These are phyloP conservation scores for Eucalyptus cloeziana DNA, from an alignment of 345 rosid genomes.

Conservation along the genomic window DNA sequence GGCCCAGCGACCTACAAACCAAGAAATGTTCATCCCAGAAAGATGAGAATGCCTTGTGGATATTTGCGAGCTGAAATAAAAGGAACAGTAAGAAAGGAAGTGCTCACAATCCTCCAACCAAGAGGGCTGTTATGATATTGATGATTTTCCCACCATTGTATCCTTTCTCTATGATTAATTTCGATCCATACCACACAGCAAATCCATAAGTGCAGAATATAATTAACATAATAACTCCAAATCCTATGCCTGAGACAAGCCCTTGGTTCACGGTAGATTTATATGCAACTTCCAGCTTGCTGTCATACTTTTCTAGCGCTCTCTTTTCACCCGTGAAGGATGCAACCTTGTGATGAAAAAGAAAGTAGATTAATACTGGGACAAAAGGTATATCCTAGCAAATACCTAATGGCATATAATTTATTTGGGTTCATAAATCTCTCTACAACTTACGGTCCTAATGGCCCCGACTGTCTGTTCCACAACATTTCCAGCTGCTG, in stretches of 20 bases:
- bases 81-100: neutral
- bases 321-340: constrained; percentile 85
- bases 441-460: constrained; percentile 47
- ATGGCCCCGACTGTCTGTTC: constrained; percentile 80
- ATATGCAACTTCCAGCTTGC: constrained; percentile 48
- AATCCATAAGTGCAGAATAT: constrained; percentile 42
- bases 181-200: constrained; percentile 69
- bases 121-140: constrained; percentile 45
- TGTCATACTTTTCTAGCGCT: constrained; percentile 46
- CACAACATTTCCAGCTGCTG: constrained; percentile 76
- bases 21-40: neutral
- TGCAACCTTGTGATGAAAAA: constrained; percentile 33
- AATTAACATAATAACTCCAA: constrained; percentile 34
- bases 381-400: neutral
- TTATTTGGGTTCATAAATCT: neutral
- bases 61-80: neutral
- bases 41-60: neutral
- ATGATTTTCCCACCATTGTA: constrained; percentile 74
- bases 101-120: constrained; percentile 77
- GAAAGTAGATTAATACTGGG: neutral
- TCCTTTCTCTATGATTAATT: constrained; percentile 43
- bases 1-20: constrained; percentile 38
- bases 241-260: constrained; percentile 55
- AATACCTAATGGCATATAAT: neutral
- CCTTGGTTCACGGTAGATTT: constrained; percentile 49